Evolutionary conservation across 129 eudicot species (phyloP).

Genomic region (Logfia minima): DNA sequence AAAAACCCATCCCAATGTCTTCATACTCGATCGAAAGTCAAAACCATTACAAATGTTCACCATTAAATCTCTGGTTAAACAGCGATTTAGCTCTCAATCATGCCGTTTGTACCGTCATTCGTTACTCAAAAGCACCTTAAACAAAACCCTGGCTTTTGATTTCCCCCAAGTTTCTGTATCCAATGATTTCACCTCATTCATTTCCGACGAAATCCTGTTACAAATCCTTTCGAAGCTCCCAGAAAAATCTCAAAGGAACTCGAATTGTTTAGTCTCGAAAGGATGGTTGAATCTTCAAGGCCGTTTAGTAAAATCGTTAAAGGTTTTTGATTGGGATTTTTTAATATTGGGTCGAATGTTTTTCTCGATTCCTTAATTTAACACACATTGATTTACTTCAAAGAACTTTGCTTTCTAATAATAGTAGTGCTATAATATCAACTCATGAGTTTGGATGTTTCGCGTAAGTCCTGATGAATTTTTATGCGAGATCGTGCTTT

Average conservation of each 20-base stretch:
- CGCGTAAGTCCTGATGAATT: slow-evolving; percentile 35
- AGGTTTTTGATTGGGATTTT: slow-evolving; percentile 70
- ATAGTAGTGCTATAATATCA: slow-evolving; percentile 6
- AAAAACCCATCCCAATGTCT: slow-evolving; percentile 35
- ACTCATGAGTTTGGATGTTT: slow-evolving; percentile 40
- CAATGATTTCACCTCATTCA: slow-evolving; percentile 50
- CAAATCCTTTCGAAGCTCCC: slow-evolving; percentile 55
- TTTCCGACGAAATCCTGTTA: slow-evolving; percentile 58
- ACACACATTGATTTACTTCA: slow-evolving; percentile 55
- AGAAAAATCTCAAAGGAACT: slow-evolving; percentile 36
- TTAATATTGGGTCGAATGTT: slow-evolving; percentile 60
- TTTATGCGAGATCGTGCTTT: slow-evolving; percentile 27
- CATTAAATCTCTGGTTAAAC: slow-evolving; percentile 39
- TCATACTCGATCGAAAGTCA: slow-evolving; percentile 38
- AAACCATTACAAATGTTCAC: slow-evolving; percentile 34
- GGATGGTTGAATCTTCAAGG: slow-evolving; percentile 73
- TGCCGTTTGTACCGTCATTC: slow-evolving; percentile 39
- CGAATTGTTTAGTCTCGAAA: slow-evolving; percentile 66
- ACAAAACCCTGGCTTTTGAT: slow-evolving; percentile 42
- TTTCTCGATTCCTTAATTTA: slow-evolving; percentile 61
- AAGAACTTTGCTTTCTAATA: slow-evolving; percentile 41
- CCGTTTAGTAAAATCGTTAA: slow-evolving; percentile 52
- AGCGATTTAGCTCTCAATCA: slow-evolving; percentile 49
- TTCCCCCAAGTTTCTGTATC: slow-evolving; percentile 27
- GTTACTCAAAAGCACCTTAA: slow-evolving; percentile 26